Conservation (phyloP, 208 protist species). For the Crithidia acanthocephali region DNA sequence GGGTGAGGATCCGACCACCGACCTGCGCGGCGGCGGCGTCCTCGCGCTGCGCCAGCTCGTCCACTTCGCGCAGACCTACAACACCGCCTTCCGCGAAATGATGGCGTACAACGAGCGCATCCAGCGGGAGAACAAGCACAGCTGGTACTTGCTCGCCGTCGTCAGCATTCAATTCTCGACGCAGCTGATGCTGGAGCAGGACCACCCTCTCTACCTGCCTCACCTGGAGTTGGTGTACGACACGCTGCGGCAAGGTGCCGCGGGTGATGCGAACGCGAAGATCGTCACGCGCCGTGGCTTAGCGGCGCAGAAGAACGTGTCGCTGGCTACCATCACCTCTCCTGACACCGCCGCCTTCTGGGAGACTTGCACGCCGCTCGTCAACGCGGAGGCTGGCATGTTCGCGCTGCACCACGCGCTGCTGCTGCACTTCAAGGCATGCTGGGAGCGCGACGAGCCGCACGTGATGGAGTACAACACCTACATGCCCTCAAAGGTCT, state of each 20-base stretch:
- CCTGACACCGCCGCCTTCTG: constrained; percentile 29
- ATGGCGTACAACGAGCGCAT: constrained; percentile 71
- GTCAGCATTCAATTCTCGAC: constrained; percentile 88
- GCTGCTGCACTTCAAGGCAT: constrained; percentile 77
- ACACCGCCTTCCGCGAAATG: constrained; percentile 63
- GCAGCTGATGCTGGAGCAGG: constrained; percentile 67
- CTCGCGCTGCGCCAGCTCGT: constrained; percentile 78
- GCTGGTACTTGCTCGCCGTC: constrained; percentile 86
- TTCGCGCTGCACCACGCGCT: constrained; percentile 78
- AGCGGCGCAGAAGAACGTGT: constrained; percentile 22
- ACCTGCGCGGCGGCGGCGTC: constrained; percentile 87
- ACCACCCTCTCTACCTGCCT: constrained; percentile 49
- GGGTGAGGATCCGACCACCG: constrained; percentile 84
- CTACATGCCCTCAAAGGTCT: constrained; percentile 69
- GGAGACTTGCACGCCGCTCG: constrained; percentile 16
- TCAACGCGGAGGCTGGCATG: constrained; percentile 69
- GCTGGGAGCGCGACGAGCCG: constrained; percentile 83
- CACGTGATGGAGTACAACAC: constrained; percentile 87
- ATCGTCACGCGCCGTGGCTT: constrained; percentile 19
- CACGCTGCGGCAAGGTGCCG: constrained; percentile 39
- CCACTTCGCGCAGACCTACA: constrained; percentile 80
- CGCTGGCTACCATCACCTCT: constrained; percentile 1
- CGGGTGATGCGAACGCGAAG: constrained; percentile 23
- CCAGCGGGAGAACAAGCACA: constrained; percentile 38
- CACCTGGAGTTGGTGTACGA: constrained; percentile 83